These are phyloP conservation scores for Talaromyces marneffei DNA, from an alignment of 2,329 filamentous ascomycete genomes.

Conservation along the genomic window DNA sequence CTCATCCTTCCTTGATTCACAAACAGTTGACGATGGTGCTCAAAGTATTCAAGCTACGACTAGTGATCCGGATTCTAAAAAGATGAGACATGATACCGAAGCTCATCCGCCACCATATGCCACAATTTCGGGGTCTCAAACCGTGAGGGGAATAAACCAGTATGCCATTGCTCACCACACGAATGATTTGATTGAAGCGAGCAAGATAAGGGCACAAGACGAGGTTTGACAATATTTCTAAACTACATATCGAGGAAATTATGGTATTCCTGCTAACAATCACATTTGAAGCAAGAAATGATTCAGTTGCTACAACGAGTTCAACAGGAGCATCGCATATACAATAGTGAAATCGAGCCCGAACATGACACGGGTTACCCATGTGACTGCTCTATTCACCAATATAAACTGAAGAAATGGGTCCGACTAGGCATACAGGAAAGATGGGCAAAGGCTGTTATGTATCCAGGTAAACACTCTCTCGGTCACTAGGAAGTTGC, in stretches of 20 bases:
- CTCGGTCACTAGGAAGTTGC: conserved; percentile 19
- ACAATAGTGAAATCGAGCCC: conserved; percentile 45
- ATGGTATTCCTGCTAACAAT: background rate
- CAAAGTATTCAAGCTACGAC: background rate
- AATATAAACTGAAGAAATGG: conserved; percentile 34
- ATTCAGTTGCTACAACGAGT: conserved; percentile 38
- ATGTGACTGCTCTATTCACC: conserved; percentile 39
- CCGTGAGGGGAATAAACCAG: background rate
- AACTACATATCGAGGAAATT: background rate
- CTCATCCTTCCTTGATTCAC: background rate
- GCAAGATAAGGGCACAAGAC: conserved; percentile 33
- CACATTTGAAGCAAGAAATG: conserved; percentile 36
- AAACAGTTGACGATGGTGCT: background rate
- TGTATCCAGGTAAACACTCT: conserved; percentile 42
- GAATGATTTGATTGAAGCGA: conserved; percentile 38
- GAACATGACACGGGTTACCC: conserved; percentile 40
- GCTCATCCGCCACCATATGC: background rate
- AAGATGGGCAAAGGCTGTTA: conserved; percentile 43
- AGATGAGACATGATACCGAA: background rate
- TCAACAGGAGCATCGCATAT: conserved; percentile 37
- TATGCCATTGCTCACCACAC: conserved; percentile 22
- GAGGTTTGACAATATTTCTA: conserved; percentile 25
- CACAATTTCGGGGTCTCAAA: background rate
- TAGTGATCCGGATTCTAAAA: background rate
- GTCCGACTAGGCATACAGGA: conserved; percentile 35